phyloP scores from a whole-genome alignment of 352 stramenopile genomes.

The Phytopythium sindhum region DNA sequence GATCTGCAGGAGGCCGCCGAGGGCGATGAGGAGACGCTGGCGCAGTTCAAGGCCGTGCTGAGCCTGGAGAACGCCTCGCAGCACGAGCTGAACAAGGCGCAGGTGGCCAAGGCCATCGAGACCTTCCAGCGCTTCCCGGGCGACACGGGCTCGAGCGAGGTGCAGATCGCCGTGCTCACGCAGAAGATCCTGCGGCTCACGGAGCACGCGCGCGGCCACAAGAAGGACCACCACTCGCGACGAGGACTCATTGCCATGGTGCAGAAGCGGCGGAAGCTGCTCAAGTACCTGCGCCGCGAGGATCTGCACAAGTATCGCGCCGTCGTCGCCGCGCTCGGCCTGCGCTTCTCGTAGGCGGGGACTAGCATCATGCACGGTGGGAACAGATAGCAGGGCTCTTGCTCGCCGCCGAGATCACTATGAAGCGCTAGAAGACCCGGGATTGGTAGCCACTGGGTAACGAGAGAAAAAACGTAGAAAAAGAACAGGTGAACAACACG shows the following conservation, averaged over 20 bases:
- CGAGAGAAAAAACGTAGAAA: not conserved
- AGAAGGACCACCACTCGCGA: constrained; percentile 88
- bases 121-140: constrained; percentile 86
- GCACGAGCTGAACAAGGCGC: constrained; percentile 79
- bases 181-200: constrained; percentile 84
- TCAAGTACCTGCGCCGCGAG: constrained; percentile 83
- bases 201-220: constrained; percentile 68
- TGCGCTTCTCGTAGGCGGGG: constrained; percentile 58
- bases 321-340: constrained; percentile 69
- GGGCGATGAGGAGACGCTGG: constrained; percentile 33
- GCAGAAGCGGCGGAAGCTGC: constrained; percentile 80
- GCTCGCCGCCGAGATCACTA: not conserved
- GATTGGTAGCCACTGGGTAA: constrained; percentile 1
- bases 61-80: constrained; percentile 78
- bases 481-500: constrained; percentile 5
- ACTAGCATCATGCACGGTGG: not conserved
- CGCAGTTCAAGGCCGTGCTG: constrained; percentile 65
- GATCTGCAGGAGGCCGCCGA: constrained; percentile 38
- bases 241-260: constrained; percentile 84
- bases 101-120: constrained; percentile 75
- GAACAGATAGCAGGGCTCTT: not conserved
- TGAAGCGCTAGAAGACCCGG: not conserved
- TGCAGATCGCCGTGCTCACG: constrained; percentile 83
- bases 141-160: constrained; percentile 83
- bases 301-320: constrained; percentile 78